Percentiles rank a stretch among this genome's conserved stretches.
These are phyloP conservation scores for Vigna angularis DNA, from an alignment of 306 rosid species.

Conservation along the genomic window DNA sequence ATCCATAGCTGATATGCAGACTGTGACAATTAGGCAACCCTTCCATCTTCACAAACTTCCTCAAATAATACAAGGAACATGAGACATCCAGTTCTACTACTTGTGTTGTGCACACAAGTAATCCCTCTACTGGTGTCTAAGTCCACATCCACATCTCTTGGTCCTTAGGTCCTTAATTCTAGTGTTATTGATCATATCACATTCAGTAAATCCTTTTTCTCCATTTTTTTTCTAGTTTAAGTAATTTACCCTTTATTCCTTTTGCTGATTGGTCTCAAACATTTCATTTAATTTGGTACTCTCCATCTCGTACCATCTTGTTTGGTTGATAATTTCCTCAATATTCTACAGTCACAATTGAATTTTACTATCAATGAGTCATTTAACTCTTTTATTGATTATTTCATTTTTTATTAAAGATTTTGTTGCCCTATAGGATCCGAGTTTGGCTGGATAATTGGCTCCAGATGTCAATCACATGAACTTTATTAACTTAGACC, in stretches of 20 bases:
- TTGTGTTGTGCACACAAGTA: background rate
- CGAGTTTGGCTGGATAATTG: no score
- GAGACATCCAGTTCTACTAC: background rate
- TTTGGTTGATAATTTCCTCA: no score
- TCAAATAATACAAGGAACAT: background rate
- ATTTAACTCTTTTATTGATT: no score
- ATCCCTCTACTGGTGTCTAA: background rate
- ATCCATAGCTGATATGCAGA: background rate
- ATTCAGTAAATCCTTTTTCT: background rate
- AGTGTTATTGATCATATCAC: background rate
- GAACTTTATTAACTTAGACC: no score
- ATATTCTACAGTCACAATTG: no score
- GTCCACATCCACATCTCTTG: background rate
- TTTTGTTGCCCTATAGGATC: no score
- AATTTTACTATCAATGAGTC: no score
- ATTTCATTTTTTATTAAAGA: no score
- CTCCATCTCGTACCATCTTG: no score
- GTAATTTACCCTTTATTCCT: background rate
- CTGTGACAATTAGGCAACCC: background rate
- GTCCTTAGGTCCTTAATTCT: background rate
- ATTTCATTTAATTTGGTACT: no score
- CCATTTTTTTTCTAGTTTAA: background rate
- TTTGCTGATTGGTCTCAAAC: background rate
- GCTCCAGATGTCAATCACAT: no score
- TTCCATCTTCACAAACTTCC: background rate